Conservation (phyloP, 2,329 filamentous ascomycete genomes). For the Emergomyces pasteurianus region DNA sequence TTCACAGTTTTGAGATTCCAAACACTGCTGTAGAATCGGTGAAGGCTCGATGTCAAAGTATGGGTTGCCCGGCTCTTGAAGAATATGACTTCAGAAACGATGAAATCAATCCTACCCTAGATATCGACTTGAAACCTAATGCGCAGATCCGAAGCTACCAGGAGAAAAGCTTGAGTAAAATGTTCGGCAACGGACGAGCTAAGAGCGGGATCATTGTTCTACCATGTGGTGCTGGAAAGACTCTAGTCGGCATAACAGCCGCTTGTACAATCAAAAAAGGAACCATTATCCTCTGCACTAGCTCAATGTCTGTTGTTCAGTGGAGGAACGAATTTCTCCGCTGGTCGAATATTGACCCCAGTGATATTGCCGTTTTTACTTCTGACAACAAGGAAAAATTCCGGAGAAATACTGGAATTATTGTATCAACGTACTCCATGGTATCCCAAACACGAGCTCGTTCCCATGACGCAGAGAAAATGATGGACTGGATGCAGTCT, state of each 20-base stretch:
- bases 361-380: conserved; percentile 90
- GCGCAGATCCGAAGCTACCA: conserved; percentile 91
- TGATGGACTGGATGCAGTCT: conserved; percentile 85
- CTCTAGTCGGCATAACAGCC: conserved; percentile 92
- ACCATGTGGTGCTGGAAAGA: conserved; percentile 94
- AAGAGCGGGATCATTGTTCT: conserved; percentile 96
- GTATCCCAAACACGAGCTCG: conserved; percentile 82
- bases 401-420: conserved; percentile 80
- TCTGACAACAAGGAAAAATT: conserved; percentile 84
- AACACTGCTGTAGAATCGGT: conserved; percentile 74
- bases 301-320: conserved; percentile 94
- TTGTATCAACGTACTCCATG: conserved; percentile 98
- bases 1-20: conserved; percentile 86
- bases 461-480: conserved; percentile 87
- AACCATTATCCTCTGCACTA: conserved; percentile 87
- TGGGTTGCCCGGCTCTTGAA: conserved; percentile 79
- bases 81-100: conserved; percentile 97
- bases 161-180: conserved; percentile 94
- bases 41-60: conserved; percentile 75
- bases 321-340: conserved; percentile 96
- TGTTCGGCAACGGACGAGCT: conserved; percentile 96
- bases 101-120: conserved; percentile 73
- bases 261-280: conserved; percentile 97
- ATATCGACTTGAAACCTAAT: conserved; percentile 82
- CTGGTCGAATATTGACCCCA: conserved; percentile 95